Conservation (phyloP, 208 protist species). For the Trypanosoma congolense region DNA sequence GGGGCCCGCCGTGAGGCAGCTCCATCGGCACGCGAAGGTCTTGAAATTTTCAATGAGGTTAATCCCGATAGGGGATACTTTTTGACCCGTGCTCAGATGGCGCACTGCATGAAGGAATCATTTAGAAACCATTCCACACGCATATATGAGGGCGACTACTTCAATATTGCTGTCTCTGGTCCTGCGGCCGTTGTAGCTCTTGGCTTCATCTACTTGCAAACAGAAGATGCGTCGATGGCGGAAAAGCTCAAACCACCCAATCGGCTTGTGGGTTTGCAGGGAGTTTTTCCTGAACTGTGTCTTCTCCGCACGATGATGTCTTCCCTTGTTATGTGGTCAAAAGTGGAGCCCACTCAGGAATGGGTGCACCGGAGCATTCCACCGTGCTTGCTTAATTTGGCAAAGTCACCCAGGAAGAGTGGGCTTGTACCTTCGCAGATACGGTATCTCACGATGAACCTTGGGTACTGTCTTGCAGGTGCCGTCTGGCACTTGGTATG, state of each 20-base stretch:
- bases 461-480: slow-evolving; percentile 72
- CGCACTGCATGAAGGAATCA: slow-evolving; percentile 36
- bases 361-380: slow-evolving; percentile 55
- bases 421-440: slow-evolving; percentile 51
- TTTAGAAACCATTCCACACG: slow-evolving; percentile 46
- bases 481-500: slow-evolving; percentile 66
- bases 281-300: slow-evolving; percentile 60
- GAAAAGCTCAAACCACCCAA: slow-evolving; percentile 44
- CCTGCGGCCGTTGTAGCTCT: slow-evolving; percentile 69
- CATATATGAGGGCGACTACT: slow-evolving; percentile 75
- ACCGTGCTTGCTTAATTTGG: slow-evolving; percentile 33
- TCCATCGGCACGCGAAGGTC: slow-evolving; percentile 40
- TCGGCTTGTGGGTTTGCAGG: slow-evolving; percentile 52
- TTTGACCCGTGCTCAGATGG: slow-evolving; percentile 48
- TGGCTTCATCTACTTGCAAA: slow-evolving; percentile 73
- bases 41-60: slow-evolving; percentile 54
- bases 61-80: slow-evolving; percentile 48
- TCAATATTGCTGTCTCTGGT: slow-evolving; percentile 65
- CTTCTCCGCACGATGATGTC: slow-evolving; percentile 74
- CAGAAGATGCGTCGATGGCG: slow-evolving; percentile 44
- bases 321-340: slow-evolving; percentile 57
- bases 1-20: slow-evolving; percentile 45
- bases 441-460: slow-evolving; percentile 73
- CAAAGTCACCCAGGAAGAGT: slow-evolving; percentile 19
- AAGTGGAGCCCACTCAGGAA: slow-evolving; percentile 37